These are phyloP conservation scores for Teunomyces atbi DNA, from an alignment of 805 yeast genomes.

Conservation along the genomic window DNA sequence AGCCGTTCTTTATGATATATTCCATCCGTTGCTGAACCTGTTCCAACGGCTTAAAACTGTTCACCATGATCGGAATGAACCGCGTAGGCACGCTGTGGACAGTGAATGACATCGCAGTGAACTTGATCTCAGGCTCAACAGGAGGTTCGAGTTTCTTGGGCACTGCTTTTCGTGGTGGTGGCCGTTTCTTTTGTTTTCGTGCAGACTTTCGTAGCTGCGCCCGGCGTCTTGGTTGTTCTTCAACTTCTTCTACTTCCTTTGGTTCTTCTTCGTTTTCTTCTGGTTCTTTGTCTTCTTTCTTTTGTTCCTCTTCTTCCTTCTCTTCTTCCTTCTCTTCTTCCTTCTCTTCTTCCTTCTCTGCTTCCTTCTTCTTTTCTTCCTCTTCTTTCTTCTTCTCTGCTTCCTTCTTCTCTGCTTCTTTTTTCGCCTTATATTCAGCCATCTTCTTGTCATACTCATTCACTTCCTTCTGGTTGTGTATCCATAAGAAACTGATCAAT, in stretches of 20 bases:
- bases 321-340: constrained; percentile 13
- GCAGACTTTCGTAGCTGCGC: constrained; percentile 9
- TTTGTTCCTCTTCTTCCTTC: constrained; percentile 8
- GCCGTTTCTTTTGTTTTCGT: constrained; percentile 12
- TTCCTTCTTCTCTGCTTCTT: constrained; percentile 23
- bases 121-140: constrained; percentile 44
- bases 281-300: too few species aligned
- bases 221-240: constrained; percentile 5
- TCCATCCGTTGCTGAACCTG: constrained; percentile 63
- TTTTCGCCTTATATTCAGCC: constrained; percentile 26
- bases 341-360: constrained; percentile 24
- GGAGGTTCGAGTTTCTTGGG: constrained; percentile 30
- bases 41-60: constrained; percentile 60
- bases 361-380: constrained; percentile 21
- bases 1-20: constrained; percentile 56
- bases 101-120: constrained; percentile 64
- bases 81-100: constrained; percentile 64
- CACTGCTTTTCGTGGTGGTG: constrained; percentile 12
- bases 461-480: constrained; percentile 51
- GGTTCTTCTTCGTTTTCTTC: constrained; percentile 23
- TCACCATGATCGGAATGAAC: constrained; percentile 59
- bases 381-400: constrained; percentile 15
- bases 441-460: constrained; percentile 42
- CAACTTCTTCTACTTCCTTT: constrained; percentile 5
- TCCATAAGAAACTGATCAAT: constrained; percentile 47